Base-by-base conservation (phyloP, 345 rosid genomes). In the Adansonia digitata region DNA sequence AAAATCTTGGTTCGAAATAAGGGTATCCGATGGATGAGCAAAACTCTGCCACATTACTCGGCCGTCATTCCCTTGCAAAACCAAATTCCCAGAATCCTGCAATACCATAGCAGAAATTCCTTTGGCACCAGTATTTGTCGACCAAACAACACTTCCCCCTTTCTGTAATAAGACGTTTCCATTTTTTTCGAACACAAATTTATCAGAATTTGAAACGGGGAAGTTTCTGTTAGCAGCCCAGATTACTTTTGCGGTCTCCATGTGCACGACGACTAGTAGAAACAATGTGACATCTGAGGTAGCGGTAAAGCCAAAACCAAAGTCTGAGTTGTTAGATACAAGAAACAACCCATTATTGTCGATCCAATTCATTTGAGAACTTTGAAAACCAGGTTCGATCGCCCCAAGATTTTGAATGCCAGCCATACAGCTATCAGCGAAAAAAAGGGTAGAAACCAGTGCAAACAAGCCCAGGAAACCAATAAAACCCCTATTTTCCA, bases 31-130 rank as follows among this genome's bases (percentile, higher is more conserved):
- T 0, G 99, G 99, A 87, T 95, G 93, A 71, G 84, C 77, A 77
- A 95, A 95, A 71, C 99, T 93, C 86, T 91, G 90, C 99, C 99
- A 95, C 3, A 86, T 31, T 7, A 85, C 77, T 12, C 53, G 62
- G 27, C 79, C 77, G 10, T 78, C 86, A 51, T 64, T 61, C 5
- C 91, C 90, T 40, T 84, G 83, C 81, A 89, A 79, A 14, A 85
- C 94, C 79, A 95, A 77, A 66, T 95, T 95, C 9, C 99, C 99
- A 0, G 98, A 89, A 76, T 93, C 90, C 79, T 55, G 88, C 77
- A 95, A 71, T 76, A 88, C 91, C 35, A 93, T 86, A 7, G 88
- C 87, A 52, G 97, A 86, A 76, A 82, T 94, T 15, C 82, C 84
- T 80, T 69, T 78, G 13, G 86, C 88, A 8, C 77, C 46, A 1